Evolutionary conservation across 805 yeast species (phyloP).

Genomic region (Candida incommunis): DNA sequence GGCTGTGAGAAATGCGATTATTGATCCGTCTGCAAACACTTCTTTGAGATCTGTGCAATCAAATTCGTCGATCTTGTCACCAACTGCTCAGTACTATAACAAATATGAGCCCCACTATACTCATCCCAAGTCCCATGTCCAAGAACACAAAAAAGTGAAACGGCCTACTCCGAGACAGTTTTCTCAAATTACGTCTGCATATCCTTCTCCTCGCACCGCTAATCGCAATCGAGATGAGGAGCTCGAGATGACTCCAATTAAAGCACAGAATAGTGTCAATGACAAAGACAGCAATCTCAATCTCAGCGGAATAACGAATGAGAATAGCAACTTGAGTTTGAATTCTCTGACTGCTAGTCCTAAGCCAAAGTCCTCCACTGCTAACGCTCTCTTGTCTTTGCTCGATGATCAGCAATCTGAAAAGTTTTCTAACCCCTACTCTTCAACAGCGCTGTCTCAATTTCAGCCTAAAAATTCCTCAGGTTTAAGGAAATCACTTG

Average conservation of each 20-base stretch:
- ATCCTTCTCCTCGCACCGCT: background rate
- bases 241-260: constrained; percentile 20
- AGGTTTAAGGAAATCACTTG: constrained; percentile 7
- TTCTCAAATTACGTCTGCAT: background rate
- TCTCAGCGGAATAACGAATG: no score
- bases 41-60: background rate
- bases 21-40: constrained; percentile 1
- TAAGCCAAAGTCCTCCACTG: constrained; percentile 29
- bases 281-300: constrained; percentile 3
- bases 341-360: constrained; percentile 3
- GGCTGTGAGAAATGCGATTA: constrained; percentile 2
- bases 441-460: constrained; percentile 14
- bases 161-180: background rate
- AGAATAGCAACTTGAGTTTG: no score
- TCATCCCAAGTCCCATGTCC: background rate
- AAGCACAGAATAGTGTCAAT: constrained; percentile 7
- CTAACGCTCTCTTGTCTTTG: constrained; percentile 34
- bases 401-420: constrained; percentile 19
- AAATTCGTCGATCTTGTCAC: background rate
- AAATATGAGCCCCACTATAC: background rate
- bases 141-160: constrained; percentile 4
- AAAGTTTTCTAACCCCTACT: constrained; percentile 30
- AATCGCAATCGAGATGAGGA: background rate
- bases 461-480: constrained; percentile 9
- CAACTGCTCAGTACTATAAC: constrained; percentile 7